phyloP scores from a whole-genome alignment of 2,329 filamentous ascomycete species.

The Aureobasidium sp. region DNA sequence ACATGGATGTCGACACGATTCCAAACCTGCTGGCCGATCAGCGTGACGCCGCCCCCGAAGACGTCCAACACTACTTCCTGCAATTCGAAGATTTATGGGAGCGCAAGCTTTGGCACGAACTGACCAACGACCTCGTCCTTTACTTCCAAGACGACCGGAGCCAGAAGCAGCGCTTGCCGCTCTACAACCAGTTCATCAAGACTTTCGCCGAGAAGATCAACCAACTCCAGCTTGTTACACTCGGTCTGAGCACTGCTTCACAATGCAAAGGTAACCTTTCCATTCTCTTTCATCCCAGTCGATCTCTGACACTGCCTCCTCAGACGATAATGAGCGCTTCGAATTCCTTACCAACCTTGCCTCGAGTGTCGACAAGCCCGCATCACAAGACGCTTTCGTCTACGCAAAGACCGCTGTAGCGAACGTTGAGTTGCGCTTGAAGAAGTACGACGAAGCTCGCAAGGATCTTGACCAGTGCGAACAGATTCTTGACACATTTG shows the following conservation, averaged over 20 bases:
- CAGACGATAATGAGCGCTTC: constrained; percentile 81
- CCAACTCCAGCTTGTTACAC: constrained; percentile 88
- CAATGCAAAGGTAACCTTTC: constrained; percentile 61
- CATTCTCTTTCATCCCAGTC: not conserved
- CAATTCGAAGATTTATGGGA: constrained; percentile 97
- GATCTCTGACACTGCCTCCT: constrained; percentile 20
- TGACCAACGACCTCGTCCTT: constrained; percentile 78
- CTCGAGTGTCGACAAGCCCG: constrained; percentile 81
- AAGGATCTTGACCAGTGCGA: constrained; percentile 83
- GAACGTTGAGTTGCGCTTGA: constrained; percentile 72
- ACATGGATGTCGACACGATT: constrained; percentile 80
- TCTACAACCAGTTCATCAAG: constrained; percentile 92
- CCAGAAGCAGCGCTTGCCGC: constrained; percentile 71
- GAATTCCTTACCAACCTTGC: constrained; percentile 75
- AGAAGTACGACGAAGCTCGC: constrained; percentile 69
- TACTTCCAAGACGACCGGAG: constrained; percentile 83
- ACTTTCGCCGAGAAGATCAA: constrained; percentile 99
- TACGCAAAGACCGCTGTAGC: constrained; percentile 89
- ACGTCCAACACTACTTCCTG: constrained; percentile 80
- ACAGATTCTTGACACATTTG: constrained; percentile 80
- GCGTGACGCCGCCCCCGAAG: constrained; percentile 77
- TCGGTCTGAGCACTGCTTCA: constrained; percentile 78
- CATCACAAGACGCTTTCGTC: constrained; percentile 91
- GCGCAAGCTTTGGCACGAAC: constrained; percentile 97
- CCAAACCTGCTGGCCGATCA: constrained; percentile 86